Evolutionary conservation across 164 flowering plant genomes (phyloP).

Genomic region (Nymphaea thermarum): DNA sequence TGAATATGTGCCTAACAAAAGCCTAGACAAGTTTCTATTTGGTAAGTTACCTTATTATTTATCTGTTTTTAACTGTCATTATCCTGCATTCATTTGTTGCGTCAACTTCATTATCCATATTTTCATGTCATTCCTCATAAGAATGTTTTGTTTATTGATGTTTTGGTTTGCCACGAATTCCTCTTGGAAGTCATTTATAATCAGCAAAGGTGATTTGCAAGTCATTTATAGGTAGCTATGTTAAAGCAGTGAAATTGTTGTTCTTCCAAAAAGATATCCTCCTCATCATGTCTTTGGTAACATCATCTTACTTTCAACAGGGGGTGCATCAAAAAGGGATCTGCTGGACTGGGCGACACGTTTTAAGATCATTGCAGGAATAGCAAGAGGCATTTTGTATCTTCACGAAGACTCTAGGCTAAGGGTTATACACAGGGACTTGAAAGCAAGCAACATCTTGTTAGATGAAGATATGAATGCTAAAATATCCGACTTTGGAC

Average conservation of each 20-base stretch:
- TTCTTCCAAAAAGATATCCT: not conserved
- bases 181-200: too few species aligned
- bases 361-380: slow-evolving; percentile 19
- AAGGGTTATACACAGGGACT: slow-evolving; percentile 43
- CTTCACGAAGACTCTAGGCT: slow-evolving; percentile 57
- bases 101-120: not conserved
- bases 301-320: not conserved
- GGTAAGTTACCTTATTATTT: slow-evolving; percentile 8
- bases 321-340: slow-evolving; percentile 1
- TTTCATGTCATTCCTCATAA: not conserved
- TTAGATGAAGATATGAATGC: slow-evolving; percentile 38
- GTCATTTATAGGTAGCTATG: not conserved
- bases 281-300: not conserved
- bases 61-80: not conserved
- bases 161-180: not conserved
- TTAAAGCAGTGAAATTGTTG: not conserved
- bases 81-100: not conserved
- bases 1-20: slow-evolving; percentile 27
- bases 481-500: slow-evolving; percentile 47
- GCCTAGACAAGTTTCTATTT: slow-evolving; percentile 22
- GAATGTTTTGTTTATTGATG: not conserved
- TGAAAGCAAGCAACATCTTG: slow-evolving; percentile 45
- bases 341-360: slow-evolving; percentile 21
- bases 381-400: slow-evolving; percentile 45
- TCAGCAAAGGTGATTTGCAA: too few species aligned